Base-by-base conservation (phyloP, 1,284 basidiomycete species). In the Phylloboletellus chloephorus region DNA sequence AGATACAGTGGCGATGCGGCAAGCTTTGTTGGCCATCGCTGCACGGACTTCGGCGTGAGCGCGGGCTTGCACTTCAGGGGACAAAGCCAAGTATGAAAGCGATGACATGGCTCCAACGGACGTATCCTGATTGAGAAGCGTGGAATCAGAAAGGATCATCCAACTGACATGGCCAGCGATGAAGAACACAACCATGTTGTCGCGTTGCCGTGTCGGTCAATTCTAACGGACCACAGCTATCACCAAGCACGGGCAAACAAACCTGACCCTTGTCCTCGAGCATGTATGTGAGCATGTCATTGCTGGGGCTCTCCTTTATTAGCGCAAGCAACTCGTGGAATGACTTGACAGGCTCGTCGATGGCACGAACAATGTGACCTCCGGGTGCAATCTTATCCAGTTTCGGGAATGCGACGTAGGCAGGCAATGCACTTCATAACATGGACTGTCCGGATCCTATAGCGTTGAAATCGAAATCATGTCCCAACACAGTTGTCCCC, bases 221-320 rank as follows among this genome's bases (percentile, higher is more conserved):
- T 16, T 33, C 38, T 39, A 19, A 9, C 12, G 9, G 17, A 8
- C 4, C 24, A 13, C 3, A 11, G 34, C 19, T 7, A 35, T 17
- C 24, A 35, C 8, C 16, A 19, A 25, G 24, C 10, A 9, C 9
- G 13, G 34, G n/a, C 4, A 19, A 22, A 10, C 10, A 7, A 32
- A 7, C 23, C 37, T 40, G 11, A 28, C 38, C 22, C 24, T 40
- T 40, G 24, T 40, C 38, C 38, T 33, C 31, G 24, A 39, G 31
- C 31, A 39, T 39, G 19, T 39, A 32, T 6, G 31, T 40, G 13
- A 40, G 38, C 38, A 33, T 39, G 24, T 40, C 31, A 5, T 40
- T 33, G 3, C 24, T 31, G 10, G 38, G 31, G 13, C 33, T 39
- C 23, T 31, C 37, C 24, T 33, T 39, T 19, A 32, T 39, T 4